Base-by-base conservation (phyloP, 768 basidiomycete genomes). In the Scleroderma citrinum region DNA sequence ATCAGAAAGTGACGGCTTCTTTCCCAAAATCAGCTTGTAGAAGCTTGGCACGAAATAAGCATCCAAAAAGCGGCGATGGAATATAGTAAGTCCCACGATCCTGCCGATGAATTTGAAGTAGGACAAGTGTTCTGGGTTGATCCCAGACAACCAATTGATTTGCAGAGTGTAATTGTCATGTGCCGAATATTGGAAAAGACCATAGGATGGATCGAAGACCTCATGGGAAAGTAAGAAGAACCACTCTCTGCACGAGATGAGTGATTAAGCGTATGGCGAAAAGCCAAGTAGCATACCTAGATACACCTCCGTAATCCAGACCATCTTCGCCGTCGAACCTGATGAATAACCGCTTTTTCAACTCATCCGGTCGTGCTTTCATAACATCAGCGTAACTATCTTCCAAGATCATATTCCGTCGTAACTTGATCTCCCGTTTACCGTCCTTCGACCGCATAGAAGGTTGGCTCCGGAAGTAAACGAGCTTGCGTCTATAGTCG, bases 391-490 rank as follows among this genome's bases (percentile, higher is more conserved):
- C 75, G 64, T 87, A 95, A 60, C 84, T 87, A 58, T 94, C 92
- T 64, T 94, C 92, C 58, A 94, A 74, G 45, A 94, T 83, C 54
- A 84, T 81, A 38, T 75, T 80, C 34, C 92, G 78, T 48, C 90
- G 77, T 16, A 95, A 75, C 64, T 89, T 92, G 58, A 93, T 68
- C 62, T 93, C 90, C 58, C 89, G 92, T 63, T 92, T 92, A 31
- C 90, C 91, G 13, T 81, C 76, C 43, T 78, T 75, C 7, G 77
- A 69, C 39, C 88, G 77, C 75, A 95, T 85, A 46, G 89, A 85
- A 21, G 91, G 89, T 56, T 95, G 92, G 55, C 82, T 85, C 52
- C 92, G 78, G 78, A 95, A 93, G 71, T 94, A 94, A 43, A 94
- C 84, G 38, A 94, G 81, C 68, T 94, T 95, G 49, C 90, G 75